Conservation (phyloP, 2,329 filamentous ascomycete species). For the Aquanectria penicillioides region DNA sequence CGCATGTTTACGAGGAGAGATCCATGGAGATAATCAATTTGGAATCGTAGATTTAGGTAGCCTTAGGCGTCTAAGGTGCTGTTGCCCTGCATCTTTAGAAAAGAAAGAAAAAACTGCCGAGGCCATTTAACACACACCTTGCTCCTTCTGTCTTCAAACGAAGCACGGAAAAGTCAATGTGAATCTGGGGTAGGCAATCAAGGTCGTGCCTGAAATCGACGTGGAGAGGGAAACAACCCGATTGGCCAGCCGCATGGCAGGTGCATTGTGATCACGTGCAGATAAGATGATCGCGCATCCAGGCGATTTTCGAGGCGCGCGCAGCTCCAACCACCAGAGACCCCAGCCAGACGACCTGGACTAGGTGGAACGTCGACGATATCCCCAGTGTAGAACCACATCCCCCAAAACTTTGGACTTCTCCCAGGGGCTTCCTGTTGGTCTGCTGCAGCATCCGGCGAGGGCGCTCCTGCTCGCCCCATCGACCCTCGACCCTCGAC, state of each 20-base stretch:
- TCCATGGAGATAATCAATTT: too few relatives aligned
- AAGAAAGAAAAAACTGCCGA: too few relatives aligned
- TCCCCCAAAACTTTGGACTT: slow-evolving; percentile 10
- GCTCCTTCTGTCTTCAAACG: slow-evolving; percentile 6
- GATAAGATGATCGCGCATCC: slow-evolving; percentile 21
- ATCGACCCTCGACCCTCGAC: too few relatives aligned
- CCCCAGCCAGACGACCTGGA: slow-evolving; percentile 21
- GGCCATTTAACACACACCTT: too few relatives aligned
- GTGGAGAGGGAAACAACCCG: slow-evolving; percentile 32
- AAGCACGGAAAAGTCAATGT: background rate
- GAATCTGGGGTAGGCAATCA: slow-evolving; percentile 11
- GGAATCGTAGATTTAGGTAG: too few relatives aligned
- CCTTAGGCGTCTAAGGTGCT: too few relatives aligned
- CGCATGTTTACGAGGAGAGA: too few relatives aligned
- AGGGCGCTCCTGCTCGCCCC: background rate
- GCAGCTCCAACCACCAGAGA: slow-evolving; percentile 13
- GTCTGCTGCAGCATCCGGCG: background rate
- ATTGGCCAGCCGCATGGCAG: slow-evolving; percentile 30
- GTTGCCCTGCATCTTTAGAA: too few relatives aligned
- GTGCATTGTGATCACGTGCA: slow-evolving; percentile 13
- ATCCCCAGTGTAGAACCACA: slow-evolving; percentile 1
- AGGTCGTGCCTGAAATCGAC: slow-evolving; percentile 5
- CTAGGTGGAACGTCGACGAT: slow-evolving; percentile 19
- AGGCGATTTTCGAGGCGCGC: slow-evolving; percentile 23
- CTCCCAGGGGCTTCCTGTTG: background rate